Base-by-base conservation (phyloP, 176 grass and related monocot genomes). In the Microstegium vimineum region DNA sequence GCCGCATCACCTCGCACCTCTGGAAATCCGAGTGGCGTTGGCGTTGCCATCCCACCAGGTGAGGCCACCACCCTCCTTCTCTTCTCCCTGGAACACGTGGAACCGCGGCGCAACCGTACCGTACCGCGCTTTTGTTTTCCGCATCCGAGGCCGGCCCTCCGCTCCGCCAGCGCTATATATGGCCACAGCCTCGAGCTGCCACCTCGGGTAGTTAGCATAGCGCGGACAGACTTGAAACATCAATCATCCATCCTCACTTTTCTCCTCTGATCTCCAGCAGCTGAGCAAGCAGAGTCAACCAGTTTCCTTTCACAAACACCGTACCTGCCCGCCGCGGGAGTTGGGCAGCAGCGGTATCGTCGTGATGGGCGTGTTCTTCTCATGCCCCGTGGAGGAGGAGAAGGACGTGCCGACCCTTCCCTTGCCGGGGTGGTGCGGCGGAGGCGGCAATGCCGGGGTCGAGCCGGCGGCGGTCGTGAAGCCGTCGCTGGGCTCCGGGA, bases 401-500 rank as follows among this genome's bases (percentile, higher is more conserved):
- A 80, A 73, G 0, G 79, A 82, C 52, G 7, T 6, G 25, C 18
- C 52, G 9, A 18, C 35, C 36, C 0, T 78, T 27, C 30, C 56
- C 25, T 0, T 52, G 62, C 20, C 59, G 57, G 40, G 18, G 32
- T 5, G 18, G 32, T 5, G 8, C 17, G 8, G 17, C 49, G 49
- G 16, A 0, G 23, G 34, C 13, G 65, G 54, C 59, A 34, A 17
- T 32, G 86, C 28, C 28, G 84, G 67, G 1, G n/a, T 25, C 22
- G 83, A 91, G 79, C 80, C 86, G 12, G 49, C 89, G 36, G 73
- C 87, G 34, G 77, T 86, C 12, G 66, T 94, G 16, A 90, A 76
- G 56, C 77, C 86, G 32, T 89, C 92, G 59, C 71, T 92, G 15
- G 22, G 79, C 56, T 88, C 94, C 27, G 82, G 87, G 23, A 92